These are phyloP conservation scores for Rhizophora mangle DNA, from an alignment of 345 rosid species.

Conservation along the genomic window DNA sequence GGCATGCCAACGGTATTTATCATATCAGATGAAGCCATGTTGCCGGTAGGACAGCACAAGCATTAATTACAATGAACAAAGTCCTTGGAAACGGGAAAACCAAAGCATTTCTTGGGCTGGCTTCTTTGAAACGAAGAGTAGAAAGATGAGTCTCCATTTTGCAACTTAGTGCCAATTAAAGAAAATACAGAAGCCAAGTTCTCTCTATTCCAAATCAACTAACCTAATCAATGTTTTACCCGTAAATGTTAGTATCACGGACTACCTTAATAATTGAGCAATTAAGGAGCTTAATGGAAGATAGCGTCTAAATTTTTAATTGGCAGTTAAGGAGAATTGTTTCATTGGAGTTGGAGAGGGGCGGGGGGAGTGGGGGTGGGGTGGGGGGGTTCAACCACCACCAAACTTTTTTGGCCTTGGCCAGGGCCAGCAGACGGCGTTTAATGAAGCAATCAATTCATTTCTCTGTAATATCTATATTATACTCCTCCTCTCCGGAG, in stretches of 20 bases:
- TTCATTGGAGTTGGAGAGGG: conserved; percentile 9
- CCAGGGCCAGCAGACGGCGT: conserved; percentile 43
- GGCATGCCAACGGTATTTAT: not conserved
- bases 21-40: conserved; percentile 2
- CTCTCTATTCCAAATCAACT: too few species aligned
- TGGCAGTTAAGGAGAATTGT: conserved; percentile 11
- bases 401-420: conserved; percentile 43
- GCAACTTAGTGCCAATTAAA: not conserved
- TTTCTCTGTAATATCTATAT: conserved; percentile 22
- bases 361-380: conserved; percentile 34
- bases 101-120: conserved; percentile 11
- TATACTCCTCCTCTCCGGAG: not conserved
- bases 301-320: conserved; percentile 3
- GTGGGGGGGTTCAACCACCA: conserved; percentile 64
- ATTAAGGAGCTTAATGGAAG: not conserved
- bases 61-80: conserved; percentile 26
- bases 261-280: not conserved
- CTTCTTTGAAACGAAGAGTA: not conserved
- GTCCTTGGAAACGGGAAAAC: not conserved
- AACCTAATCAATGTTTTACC: too few species aligned
- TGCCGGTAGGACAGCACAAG: conserved; percentile 1
- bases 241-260: too few species aligned
- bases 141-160: conserved; percentile 15
- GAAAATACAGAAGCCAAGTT: too few species aligned
- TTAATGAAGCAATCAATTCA: conserved; percentile 50